Evolutionary conservation across 805 yeast genomes (phyloP), one percentile per base, ranked within the genome.

Genomic region (Spathaspora arborariae): DNA sequence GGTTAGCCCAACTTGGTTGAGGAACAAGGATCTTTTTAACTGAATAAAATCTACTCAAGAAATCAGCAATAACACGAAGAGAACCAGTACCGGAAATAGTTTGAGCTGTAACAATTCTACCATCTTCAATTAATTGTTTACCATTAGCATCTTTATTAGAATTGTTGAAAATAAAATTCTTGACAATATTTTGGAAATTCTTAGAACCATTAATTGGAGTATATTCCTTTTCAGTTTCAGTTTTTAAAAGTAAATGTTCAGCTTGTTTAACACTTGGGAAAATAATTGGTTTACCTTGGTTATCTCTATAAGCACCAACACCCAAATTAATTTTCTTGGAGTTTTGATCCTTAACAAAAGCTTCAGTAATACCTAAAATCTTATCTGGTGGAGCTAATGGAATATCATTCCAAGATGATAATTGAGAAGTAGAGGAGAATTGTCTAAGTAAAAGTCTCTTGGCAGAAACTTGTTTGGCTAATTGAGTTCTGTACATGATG

Each of bases 31-130:
- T 77, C 55, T 78, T 73, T 52, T 78, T 67, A 50, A 68, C 67
- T 8, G 75, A 63, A 59, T 82, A 74, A 75, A 85, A 86, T 51
- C 78, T 70, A 54, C 67, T 67, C 57, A 91, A 66, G 61, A 92
- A 87, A 60, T 84, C 92, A 20, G 87, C 92, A 42, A 90, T 81
- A 34, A 92, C 83, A 55, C 95, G 82, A 51, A 91, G 74, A 2
- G 97, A 92, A 51, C 99, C 99, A 34, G 99, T 92, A 52, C 99
- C 99, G 35, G 96, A 85, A 51, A 92, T 76, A 48, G 97, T 85
- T 70, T 92, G 99, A 11, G 90, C 76, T 42, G 95, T 81, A 45
- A 89, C 85, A 36, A 91, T 78, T 57, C 96, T 76, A 47, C 78
- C 77, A 43, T 80, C 82, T 11, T 69, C 67, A 38, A 85, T 65